Evolutionary conservation across 75 land plant species (phyloP), one percentile per base, ranked within the genome.

Genomic region (Larix kaempferi): DNA sequence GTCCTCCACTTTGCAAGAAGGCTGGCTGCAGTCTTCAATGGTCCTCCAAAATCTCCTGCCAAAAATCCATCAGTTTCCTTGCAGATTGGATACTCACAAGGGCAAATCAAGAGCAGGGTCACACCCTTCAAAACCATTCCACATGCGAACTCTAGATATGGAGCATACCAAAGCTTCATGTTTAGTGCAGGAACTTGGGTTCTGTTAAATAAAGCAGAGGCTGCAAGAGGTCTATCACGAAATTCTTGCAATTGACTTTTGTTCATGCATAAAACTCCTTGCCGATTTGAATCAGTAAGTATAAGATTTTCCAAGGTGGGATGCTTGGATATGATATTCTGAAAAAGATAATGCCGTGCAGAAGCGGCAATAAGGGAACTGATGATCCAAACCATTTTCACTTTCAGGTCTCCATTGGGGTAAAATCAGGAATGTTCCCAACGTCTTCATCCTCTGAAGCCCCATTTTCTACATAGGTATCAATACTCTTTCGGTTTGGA

Each of bases 301-400:
- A 84, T 65, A 44, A 89, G 81, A 59, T 76, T 89, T 57, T 79
- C 76, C 76, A 89, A 71, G 33, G 88, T 89, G 17, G 88, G 90
- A 73, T 89, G 90, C 39, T 89, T 88, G 22, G 80, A 78, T 14
- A 86, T 86, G 57, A 89, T 89, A 55, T 87, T 83, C 55, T 84
- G 83, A 4, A 89, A 83, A 44, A 86, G 90, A 61, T 83, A 89
- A 77, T 89, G 90, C 78, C 95, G 80, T 12, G 90, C 83, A 27
- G 91, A 93, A 1, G 95, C 93, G 10, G 95, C 88, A 65, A 93
- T 83, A 29, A 93, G 76, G 10, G 88, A 89, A 37, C 86, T 89
- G 23, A 91, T 91, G 21, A 87, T 93, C n/a, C n/a, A n/a, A n/a
- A n/a, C n/a, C n/a, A n/a, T n/a, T n/a, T n/a, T n/a, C n/a, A n/a